Evolutionary conservation across 305 asterid genomes (phyloP).

Genomic region (Fraxinus nigra): DNA sequence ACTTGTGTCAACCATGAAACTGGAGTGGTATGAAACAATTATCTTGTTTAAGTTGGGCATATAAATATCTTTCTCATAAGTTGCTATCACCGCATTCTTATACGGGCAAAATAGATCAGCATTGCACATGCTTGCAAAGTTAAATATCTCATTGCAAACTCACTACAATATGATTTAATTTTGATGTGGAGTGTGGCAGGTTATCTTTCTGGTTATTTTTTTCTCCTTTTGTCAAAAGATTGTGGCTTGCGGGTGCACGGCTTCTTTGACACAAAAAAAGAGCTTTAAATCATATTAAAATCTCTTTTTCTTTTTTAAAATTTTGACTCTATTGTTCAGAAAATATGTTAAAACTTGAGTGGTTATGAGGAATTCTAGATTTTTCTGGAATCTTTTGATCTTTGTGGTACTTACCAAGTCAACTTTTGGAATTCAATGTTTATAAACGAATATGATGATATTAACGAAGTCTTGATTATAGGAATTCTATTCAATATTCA

Average conservation of each 20-base stretch:
- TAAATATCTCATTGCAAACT: neutral
- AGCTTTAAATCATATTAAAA: neutral
- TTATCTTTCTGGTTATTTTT: neutral
- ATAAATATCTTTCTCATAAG: neutral
- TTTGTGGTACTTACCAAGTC: neutral
- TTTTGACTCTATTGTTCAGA: neutral
- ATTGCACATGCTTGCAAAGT: neutral
- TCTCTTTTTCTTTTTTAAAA: neutral
- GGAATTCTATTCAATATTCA: neutral
- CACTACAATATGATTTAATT: neutral
- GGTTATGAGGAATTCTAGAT: neutral
- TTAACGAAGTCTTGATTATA: neutral
- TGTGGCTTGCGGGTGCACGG: neutral
- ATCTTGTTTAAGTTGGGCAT: constrained; percentile 8
- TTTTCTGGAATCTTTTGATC: neutral
- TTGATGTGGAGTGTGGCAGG: neutral
- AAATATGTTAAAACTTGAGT: neutral
- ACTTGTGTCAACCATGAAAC: constrained; percentile 55
- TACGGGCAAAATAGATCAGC: neutral
- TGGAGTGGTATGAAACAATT: constrained; percentile 45
- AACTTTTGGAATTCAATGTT: neutral
- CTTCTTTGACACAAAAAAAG: neutral
- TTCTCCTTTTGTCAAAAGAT: neutral
- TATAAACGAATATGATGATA: neutral
- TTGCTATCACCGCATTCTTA: neutral